Percentiles rank a stretch among this genome's conserved stretches.
Conservation (phyloP, 305 asterid species). For the Fraxinus baroniana region DNA sequence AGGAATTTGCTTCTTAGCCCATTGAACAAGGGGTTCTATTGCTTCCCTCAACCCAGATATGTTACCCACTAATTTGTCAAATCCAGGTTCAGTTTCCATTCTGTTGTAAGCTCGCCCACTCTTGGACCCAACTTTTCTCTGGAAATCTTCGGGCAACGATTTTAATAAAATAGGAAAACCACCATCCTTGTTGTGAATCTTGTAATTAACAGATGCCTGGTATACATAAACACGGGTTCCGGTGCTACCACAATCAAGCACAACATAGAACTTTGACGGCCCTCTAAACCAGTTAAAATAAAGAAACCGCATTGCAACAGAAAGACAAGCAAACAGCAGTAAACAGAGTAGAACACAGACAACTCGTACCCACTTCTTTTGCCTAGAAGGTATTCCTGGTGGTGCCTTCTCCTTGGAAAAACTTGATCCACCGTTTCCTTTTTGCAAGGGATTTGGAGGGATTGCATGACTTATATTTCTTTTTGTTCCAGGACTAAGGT, state of each 20-base stretch:
- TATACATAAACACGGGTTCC: conserved; percentile 74
- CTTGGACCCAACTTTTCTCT: conserved; percentile 39
- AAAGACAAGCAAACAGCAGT: conserved; percentile 39
- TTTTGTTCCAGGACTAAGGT: conserved; percentile 30
- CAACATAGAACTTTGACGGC: conserved; percentile 49
- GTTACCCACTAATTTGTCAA: conserved; percentile 63
- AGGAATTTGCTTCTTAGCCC: conserved; percentile 76
- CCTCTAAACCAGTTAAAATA: conserved; percentile 48
- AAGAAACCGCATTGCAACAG: conserved; percentile 36
- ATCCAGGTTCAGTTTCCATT: conserved; percentile 79
- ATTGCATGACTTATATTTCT: conserved; percentile 30
- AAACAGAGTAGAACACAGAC: conserved; percentile 44
- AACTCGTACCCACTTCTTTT: conserved; percentile 47
- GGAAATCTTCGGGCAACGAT: conserved; percentile 60
- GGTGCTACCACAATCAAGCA: conserved; percentile 73
- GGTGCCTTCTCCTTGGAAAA: conserved; percentile 56
- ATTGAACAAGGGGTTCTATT: conserved; percentile 52
- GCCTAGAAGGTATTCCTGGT: conserved; percentile 29
- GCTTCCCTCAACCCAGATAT: conserved; percentile 48
- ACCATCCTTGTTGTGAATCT: conserved; percentile 32
- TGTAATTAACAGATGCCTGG: conserved; percentile 40
- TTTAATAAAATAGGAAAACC: conserved; percentile 49
- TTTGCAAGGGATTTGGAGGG: conserved; percentile 33
- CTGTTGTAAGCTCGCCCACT: conserved; percentile 65
- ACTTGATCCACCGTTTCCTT: conserved; percentile 46